Evolutionary conservation across 176 grass and related monocot genomes (phyloP).

Genomic region (Hordeum marinum): DNA sequence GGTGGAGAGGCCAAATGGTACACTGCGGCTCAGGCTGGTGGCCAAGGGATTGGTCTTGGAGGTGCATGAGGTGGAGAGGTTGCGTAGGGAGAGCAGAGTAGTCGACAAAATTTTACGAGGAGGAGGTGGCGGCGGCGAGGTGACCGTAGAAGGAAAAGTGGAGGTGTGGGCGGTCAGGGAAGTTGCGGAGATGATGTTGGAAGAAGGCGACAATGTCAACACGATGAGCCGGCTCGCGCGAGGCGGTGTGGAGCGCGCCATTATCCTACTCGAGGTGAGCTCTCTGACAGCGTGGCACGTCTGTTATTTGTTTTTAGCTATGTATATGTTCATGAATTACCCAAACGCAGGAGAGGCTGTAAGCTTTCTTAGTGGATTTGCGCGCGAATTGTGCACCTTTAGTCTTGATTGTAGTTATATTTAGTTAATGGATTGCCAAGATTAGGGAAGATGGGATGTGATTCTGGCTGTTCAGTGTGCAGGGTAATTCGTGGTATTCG

Average conservation of each 20-base stretch:
- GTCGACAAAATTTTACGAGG: slow-evolving; percentile 40
- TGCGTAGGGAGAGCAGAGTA: slow-evolving; percentile 52
- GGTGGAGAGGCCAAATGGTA: not conserved
- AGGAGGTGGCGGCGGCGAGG: slow-evolving; percentile 30
- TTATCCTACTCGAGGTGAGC: slow-evolving; percentile 76
- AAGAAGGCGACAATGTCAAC: slow-evolving; percentile 20
- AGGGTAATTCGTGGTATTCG: not conserved
- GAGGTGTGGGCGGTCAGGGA: slow-evolving; percentile 67
- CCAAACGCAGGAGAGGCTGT: not conserved
- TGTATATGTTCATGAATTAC: not conserved
- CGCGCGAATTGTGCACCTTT: not conserved
- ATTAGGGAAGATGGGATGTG: not conserved
- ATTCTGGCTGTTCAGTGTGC: not conserved
- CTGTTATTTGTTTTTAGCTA: not conserved
- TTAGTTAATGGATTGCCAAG: not conserved
- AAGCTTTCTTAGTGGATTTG: not conserved
- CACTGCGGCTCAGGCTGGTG: slow-evolving; percentile 46
- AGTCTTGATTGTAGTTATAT: not conserved
- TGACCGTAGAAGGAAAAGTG: slow-evolving; percentile 62
- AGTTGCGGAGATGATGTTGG: slow-evolving; percentile 72
- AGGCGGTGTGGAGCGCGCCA: slow-evolving; percentile 48
- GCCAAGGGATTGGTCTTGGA: slow-evolving; percentile 51
- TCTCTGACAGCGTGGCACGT: not conserved
- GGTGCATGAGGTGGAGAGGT: slow-evolving; percentile 52
- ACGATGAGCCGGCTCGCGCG: slow-evolving; percentile 49